Base-by-base conservation (phyloP, 2,329 filamentous ascomycete species). In the Cladobotryum mycophilum region DNA sequence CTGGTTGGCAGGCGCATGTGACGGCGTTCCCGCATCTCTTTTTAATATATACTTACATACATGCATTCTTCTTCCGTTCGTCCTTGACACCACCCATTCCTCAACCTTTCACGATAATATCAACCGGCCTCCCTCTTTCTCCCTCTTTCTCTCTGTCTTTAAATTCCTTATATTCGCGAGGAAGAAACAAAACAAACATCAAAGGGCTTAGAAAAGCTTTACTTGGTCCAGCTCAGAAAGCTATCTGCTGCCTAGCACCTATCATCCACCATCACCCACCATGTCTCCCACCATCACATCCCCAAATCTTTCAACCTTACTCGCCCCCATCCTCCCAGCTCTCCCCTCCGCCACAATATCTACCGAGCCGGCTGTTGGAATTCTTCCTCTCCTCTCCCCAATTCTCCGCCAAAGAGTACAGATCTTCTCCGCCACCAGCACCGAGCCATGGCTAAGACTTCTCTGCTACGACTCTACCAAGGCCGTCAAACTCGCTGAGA, bases 361-460 rank as follows among this genome's bases (percentile, higher is more conserved):
- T 22, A 73, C 77, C 14, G 68, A 78, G 52, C 81, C 82, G 1
- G 74, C 82, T 12, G 69, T 74, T 30, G 74, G 73, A 15, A 69
- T 85, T 42, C 68, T 85, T 4, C 80, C 80, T 22, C 72, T 81
- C 17, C 76, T 86, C 49, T 81, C 83, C 2, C 83, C 83, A 22
- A 85, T 86, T 51, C 73, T 86, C 34, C 76, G 82, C 41, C 82
- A 86, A 61, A 74, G 83, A 52, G 80, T 86, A 38, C 79, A 84
- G 57, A 73, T 89, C 48, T 73, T 92, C 52, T 79, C 84, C 1
- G 70, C 76, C 1, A 68, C 76, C 45, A 76, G 73, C 61, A 69
- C 69, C n/a, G 81, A 85, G 35, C 81, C 85, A 47, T 92, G 88
- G 87, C 77, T 92, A 14, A 76, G 81, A 1, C 74, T 91, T 33